Base-by-base conservation (phyloP, 106 monocot genomes). In the Apostasia ramifera region DNA sequence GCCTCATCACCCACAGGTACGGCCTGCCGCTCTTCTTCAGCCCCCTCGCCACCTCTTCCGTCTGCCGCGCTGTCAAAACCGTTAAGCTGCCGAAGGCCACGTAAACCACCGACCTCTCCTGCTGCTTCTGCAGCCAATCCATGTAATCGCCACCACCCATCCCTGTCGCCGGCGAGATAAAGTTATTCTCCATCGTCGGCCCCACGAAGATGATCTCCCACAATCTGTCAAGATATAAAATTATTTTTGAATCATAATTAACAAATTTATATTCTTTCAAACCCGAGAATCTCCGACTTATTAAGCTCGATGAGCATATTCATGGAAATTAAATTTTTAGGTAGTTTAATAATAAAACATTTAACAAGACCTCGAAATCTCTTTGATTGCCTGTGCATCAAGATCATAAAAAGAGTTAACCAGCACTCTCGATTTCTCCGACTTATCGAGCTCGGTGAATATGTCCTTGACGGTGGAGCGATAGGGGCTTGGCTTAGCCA, bases 31-130 rank as follows among this genome's bases (percentile, higher is more conserved):
- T 73, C 54, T 63, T 80, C 8, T 9, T 47, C 44, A 91, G 43
- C 3, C 74, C 83, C 0, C 15, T 8, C 8, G 56, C 57, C 7
- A 91, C 56, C 73, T 91, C 87, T 62, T 70, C 78, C 58, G 72
- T 44, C 59, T 91, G 87, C 44, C 40, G 57, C 66, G 61, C 56
- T 8, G 60, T 57, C 52, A 85, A 39, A 63, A 66, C 2, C 1
- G 67, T 37, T 7, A 81, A 0, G 80, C 80, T 91, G 37, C 91
- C 91, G 67, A 91, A 91, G 2, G 91, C 84, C 9, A 92, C 61
- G 77, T 88, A 91, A 8, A 92, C 73, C 14, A 92, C 92, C 13
- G 87, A 85, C 41, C 68, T 63, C 37, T 70, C 85, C 58, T 80
- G 78, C 2, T 51, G 39, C 10, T 57, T 5, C 46, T 67, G 53